Evolutionary conservation across 2,329 filamentous ascomycete species (phyloP), one percentile per base, ranked within the genome.

Genomic region (Fusarium zealandicum): DNA sequence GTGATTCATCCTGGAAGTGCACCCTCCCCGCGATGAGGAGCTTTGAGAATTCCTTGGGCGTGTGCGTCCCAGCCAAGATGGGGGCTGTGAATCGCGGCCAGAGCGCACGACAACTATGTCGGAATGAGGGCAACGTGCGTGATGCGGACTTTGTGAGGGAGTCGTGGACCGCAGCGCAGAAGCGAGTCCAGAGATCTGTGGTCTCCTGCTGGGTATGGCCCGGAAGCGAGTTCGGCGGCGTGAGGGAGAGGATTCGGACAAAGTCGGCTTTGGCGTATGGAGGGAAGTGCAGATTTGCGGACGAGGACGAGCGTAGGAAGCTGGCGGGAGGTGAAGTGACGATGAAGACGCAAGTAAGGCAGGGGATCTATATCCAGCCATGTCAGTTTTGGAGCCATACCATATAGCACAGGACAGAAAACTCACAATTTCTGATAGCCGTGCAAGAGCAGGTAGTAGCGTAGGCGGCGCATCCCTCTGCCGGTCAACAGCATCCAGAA

Each of bases 31-130:
- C 83, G 41, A 93, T 87, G 50, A 98, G 82, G 7, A 99, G 79
- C 58, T 90, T 88, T 12, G 90, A 88, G 73, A 97, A 97, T 68
- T 97, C 92, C 65, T 89, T 87, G 9, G 89, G 85, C 2, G 83
- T 82, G 65, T 89, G 86, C 8, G 89, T 87, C n/a, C 89, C 89
- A 2, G 86, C 84, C 1, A 87, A 74, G 18, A 98, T 83, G 0
- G 93, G 93, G 6, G 85, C 82, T 1, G 90, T 87, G 73, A 99
- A 98, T 4, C 87, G 83, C 10, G 88, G 87, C 95, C 95, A 99
- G 16, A 98, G 82, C 36, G 87, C 84, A 41, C 84, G 74, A 68
- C 90, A 92, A 42, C 89, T 84, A 30, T 84, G 82, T 4, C 79
- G 81, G 63, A 96, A 92, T 10, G 84, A 83, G 1, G 89, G 81